phyloP scores from a whole-genome alignment of 2,329 filamentous ascomycete genomes.

The Curvularia spicifera region DNA sequence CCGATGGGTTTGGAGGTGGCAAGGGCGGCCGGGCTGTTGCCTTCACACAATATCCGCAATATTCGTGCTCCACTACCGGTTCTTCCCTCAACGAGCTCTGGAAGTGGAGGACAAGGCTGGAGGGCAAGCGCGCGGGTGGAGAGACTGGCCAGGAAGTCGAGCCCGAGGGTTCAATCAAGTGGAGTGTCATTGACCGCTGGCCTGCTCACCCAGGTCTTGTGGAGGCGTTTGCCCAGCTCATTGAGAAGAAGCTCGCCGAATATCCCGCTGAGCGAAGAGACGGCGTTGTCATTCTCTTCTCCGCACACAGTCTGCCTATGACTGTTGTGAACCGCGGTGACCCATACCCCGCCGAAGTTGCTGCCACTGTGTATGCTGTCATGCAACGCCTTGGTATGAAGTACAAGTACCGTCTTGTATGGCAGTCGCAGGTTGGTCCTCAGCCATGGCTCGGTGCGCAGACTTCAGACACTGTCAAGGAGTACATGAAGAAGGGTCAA shows the following conservation, averaged over 20 bases:
- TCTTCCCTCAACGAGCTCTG: slow-evolving; percentile 96
- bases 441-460: slow-evolving; percentile 95
- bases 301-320: slow-evolving; percentile 96
- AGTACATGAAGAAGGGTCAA: slow-evolving; percentile 89
- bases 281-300: slow-evolving; percentile 87
- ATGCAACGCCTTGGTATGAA: slow-evolving; percentile 87
- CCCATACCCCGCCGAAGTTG: slow-evolving; percentile 93
- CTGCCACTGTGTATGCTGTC: slow-evolving; percentile 94
- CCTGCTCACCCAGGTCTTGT: slow-evolving; percentile 88
- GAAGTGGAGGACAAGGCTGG: slow-evolving; percentile 91
- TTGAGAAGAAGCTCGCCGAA: slow-evolving; percentile 80
- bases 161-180: slow-evolving; percentile 76
- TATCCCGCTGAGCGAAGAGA: slow-evolving; percentile 83
- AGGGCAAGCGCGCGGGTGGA: slow-evolving; percentile 71
- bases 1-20: slow-evolving; percentile 88
- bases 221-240: slow-evolving; percentile 90
- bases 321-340: slow-evolving; percentile 96
- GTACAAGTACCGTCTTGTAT: slow-evolving; percentile 92
- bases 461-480: slow-evolving; percentile 83
- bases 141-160: slow-evolving; percentile 49
- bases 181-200: slow-evolving; percentile 99
- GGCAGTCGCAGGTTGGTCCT: slow-evolving; percentile 98
- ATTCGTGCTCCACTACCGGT: slow-evolving; percentile 96
- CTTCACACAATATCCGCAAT: slow-evolving; percentile 98
- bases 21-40: slow-evolving; percentile 92